These are phyloP conservation scores for Phytopythium litorale DNA, from an alignment of 352 stramenopile genomes.

Conservation along the genomic window DNA sequence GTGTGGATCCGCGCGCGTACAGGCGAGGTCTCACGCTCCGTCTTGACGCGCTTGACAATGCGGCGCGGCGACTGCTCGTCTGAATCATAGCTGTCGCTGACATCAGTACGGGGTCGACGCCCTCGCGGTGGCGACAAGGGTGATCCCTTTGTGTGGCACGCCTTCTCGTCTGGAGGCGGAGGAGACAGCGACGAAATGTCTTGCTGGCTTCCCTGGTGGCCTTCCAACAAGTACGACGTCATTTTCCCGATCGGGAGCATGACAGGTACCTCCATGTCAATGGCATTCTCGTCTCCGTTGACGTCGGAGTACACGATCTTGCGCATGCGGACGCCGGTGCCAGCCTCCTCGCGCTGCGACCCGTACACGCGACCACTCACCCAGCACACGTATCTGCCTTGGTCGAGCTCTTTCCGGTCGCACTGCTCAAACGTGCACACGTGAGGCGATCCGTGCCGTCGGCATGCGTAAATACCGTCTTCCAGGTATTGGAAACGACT, in stretches of 20 bases:
- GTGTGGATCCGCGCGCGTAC: conserved; percentile 52
- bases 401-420: conserved; percentile 43
- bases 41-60: conserved; percentile 27
- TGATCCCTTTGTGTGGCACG: conserved; percentile 13
- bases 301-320: conserved; percentile 53
- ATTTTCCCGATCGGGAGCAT: conserved; percentile 59
- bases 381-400: conserved; percentile 67
- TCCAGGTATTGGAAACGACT: conserved; percentile 64
- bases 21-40: conserved; percentile 43
- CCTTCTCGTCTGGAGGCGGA: conserved; percentile 53
- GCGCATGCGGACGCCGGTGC: conserved; percentile 58
- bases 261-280: conserved; percentile 78
- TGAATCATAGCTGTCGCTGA: conserved; percentile 14
- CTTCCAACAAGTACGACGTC: conserved; percentile 57
- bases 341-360: conserved; percentile 47
- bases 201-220: conserved; percentile 12
- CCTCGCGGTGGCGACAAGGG: neutral
- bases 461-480: conserved; percentile 69
- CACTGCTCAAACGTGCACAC: conserved; percentile 79
- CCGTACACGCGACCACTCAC: conserved; percentile 63
- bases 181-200: conserved; percentile 59
- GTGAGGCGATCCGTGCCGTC: conserved; percentile 58
- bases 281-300: conserved; percentile 38
- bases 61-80: conserved; percentile 22
- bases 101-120: conserved; percentile 18